Base-by-base conservation (phyloP, 441 rosid genomes). In the Kokia cookei region DNA sequence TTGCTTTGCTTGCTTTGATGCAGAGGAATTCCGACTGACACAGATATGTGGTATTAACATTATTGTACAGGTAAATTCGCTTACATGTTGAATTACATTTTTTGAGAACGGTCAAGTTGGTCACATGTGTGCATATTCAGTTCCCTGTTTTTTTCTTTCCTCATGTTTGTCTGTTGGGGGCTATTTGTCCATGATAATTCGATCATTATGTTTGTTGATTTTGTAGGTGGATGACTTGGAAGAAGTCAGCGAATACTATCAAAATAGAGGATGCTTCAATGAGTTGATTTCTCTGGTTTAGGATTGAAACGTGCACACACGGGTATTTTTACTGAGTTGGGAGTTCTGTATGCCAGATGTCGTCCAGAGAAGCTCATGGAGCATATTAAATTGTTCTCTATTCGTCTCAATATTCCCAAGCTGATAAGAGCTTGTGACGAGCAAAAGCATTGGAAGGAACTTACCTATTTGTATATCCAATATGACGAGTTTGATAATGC, bases 391-490 rank as follows among this genome's bases (percentile, higher is more conserved):
- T 2, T 42, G 3, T 42, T 42, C 92, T 60, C 3, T 42, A 42
- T 11, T 9, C 45, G 1, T 42, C 45, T 42, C 2, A 42, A 42
- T 42, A 42, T 42, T 10, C 12, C 45, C 45, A 93, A 93, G 81
- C 97, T 96, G 62, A 96, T 93, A 5, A 82, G 99, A 65, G 99
- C 99, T 51, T 96, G 97, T 89, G 98, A 96, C 82, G 97, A 96
- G 77, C 99, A 92, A 61, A 98, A 96, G 74, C 99, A 96, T 37
- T 96, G 98, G 98, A 88, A 83, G 83, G 97, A 96, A 79, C 45
- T 42, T 42, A 42, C 45, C 45, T 42, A 42, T 42, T 42, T 42
- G 11, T 42, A 42, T 42, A 42, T 42, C 45, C 12, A 42, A 42
- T 42, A 42, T 42, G 45, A 7, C 10, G 10, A 42, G 45, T 42